Base-by-base conservation (phyloP, 192 early-diverging fungal species). In the Spizellomyces sp. region DNA sequence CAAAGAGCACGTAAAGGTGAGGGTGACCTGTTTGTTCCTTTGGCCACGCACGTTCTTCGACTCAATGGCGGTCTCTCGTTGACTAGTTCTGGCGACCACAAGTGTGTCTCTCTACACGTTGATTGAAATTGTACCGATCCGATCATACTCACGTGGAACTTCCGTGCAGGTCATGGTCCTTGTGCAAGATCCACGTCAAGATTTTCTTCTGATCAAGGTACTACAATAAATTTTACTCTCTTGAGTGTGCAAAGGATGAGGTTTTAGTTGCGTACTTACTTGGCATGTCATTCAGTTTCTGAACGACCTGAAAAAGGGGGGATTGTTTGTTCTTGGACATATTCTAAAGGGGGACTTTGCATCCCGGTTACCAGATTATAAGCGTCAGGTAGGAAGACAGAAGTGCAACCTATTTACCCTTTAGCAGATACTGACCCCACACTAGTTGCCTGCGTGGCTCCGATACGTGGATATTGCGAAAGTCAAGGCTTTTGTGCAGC, bases 401-500 rank as follows among this genome's bases (percentile, higher is more conserved):
- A n/a, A 0, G 0, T 1, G 50, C 14, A n/a, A n/a, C 4, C 17
- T 54, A 54, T 2, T 19, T n/a, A 4, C 14, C 12, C 27, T 36
- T 54, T 54, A 12, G 17, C 12, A 4, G 50, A 12, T 2, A n/a
- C 12, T 54, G 50, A n/a, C 12, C 17, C 17, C 17, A 19, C 12
- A 12, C 14, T 54, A 54, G 42, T 43, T 70, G 8, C 69, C 69
- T 8, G 58, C 69, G 47, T 70, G 69, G 69, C 42, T 70, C 27
- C 69, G 69, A 6, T 70, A 70, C 47, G 47, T 62, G 9, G 69
- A 70, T 27, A 70, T 70, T 50, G 69, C 69, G 12, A 46, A 70
- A 8, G 58, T 70, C 69, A 70, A 70, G 36, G 69, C 69, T 6
- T 70, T 70, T 48, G 69, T 70, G 58, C 69, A 70, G 47, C 14